phyloP scores from a whole-genome alignment of 345 rosid genomes.

The Anastatica hierochuntica region DNA sequence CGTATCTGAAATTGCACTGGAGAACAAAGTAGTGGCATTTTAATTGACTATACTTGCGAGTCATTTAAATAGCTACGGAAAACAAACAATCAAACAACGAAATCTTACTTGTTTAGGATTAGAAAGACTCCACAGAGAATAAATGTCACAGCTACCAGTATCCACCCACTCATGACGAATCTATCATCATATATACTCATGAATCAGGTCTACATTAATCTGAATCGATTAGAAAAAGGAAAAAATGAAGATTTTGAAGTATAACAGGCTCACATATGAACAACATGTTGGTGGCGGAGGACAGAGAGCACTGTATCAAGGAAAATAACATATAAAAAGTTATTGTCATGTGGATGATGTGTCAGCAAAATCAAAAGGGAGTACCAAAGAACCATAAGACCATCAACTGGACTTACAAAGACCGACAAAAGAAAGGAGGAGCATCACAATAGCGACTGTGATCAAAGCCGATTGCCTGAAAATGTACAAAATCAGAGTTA shows the following conservation, averaged over 20 bases:
- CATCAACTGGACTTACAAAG: slow-evolving; percentile 49
- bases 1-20: slow-evolving; percentile 75
- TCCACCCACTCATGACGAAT: slow-evolving; percentile 83
- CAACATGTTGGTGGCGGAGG: slow-evolving; percentile 60
- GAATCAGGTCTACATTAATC: background rate
- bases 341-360: slow-evolving; percentile 1
- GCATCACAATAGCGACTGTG: slow-evolving; percentile 77
- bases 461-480: slow-evolving; percentile 74
- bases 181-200: slow-evolving; percentile 30
- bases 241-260: background rate
- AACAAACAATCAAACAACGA: slow-evolving; percentile 7
- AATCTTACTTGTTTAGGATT: slow-evolving; percentile 68
- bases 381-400: background rate
- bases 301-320: slow-evolving; percentile 54
- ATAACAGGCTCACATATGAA: slow-evolving; percentile 54
- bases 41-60: background rate
- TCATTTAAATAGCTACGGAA: background rate
- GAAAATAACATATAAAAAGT: slow-evolving; percentile 7
- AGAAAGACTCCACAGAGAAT: slow-evolving; percentile 77
- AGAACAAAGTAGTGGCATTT: slow-evolving; percentile 1
- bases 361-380: background rate
- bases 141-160: slow-evolving; percentile 76
- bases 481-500: slow-evolving; percentile 5
- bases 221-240: background rate
- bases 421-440: slow-evolving; percentile 70